phyloP scores from a whole-genome alignment of 148 eudicot species.

The Nyssa sinensis region DNA sequence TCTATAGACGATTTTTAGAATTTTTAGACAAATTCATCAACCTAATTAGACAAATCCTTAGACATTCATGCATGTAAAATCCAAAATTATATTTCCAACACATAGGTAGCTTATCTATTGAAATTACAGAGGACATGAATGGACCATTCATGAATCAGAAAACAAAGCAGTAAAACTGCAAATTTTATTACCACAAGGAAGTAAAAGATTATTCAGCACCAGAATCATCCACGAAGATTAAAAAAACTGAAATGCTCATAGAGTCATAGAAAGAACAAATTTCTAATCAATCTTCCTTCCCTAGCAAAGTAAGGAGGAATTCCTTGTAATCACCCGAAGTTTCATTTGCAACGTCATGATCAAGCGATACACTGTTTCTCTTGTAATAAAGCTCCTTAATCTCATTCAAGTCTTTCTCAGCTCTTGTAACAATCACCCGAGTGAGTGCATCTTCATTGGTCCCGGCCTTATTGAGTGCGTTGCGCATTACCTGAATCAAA shows the following conservation, averaged over 20 bases:
- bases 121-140: too few relatives aligned
- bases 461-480: slow-evolving; percentile 49
- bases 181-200: background rate
- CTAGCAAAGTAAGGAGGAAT: slow-evolving; percentile 76
- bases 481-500: slow-evolving; percentile 46
- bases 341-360: slow-evolving; percentile 55
- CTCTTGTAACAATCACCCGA: slow-evolving; percentile 63
- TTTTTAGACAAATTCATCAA: too few relatives aligned
- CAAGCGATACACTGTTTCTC: slow-evolving; percentile 71
- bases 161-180: background rate
- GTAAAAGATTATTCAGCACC: background rate
- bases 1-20: too few relatives aligned
- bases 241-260: background rate
- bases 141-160: too few relatives aligned
- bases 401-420: slow-evolving; percentile 63
- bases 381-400: slow-evolving; percentile 61
- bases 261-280: background rate
- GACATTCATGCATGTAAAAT: too few relatives aligned
- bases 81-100: too few relatives aligned
- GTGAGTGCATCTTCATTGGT: slow-evolving; percentile 75
- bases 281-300: slow-evolving; percentile 35
- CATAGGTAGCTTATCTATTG: too few relatives aligned
- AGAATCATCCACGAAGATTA: background rate
- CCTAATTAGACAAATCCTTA: too few relatives aligned
- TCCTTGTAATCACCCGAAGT: slow-evolving; percentile 67